Evolutionary conservation across 2,329 filamentous ascomycete genomes (phyloP).

Genomic region (Aureobasidium lini): DNA sequence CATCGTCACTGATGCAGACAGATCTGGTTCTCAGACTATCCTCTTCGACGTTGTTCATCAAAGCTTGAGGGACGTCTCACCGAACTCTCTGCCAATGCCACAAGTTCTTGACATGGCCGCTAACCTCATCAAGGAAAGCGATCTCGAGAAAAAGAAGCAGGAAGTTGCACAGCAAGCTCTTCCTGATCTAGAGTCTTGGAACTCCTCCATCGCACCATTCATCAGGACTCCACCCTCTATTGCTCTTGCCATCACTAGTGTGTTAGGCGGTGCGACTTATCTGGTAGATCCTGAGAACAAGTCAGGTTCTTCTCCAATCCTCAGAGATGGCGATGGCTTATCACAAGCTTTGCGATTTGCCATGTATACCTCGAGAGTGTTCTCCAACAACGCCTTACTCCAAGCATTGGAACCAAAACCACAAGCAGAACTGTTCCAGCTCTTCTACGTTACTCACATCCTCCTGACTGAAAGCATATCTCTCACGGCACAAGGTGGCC

Average conservation of each 20-base stretch:
- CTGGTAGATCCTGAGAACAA: slow-evolving; percentile 39
- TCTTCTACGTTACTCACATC: slow-evolving; percentile 48
- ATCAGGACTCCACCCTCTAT: slow-evolving; percentile 47
- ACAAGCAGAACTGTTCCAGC: slow-evolving; percentile 38
- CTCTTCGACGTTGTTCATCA: slow-evolving; percentile 47
- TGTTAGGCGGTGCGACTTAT: slow-evolving; percentile 62
- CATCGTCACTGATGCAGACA: slow-evolving; percentile 10
- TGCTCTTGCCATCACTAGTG: slow-evolving; percentile 66
- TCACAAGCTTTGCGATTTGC: slow-evolving; percentile 70
- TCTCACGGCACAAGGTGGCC: slow-evolving; percentile 46
- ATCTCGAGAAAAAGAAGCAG: slow-evolving; percentile 9
- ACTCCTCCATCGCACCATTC: slow-evolving; percentile 51
- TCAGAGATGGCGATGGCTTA: slow-evolving; percentile 60
- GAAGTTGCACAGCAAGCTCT: slow-evolving; percentile 20
- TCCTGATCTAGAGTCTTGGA: slow-evolving; percentile 51
- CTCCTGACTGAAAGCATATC: slow-evolving; percentile 54
- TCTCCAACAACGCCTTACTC: slow-evolving; percentile 38
- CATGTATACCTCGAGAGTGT: slow-evolving; percentile 57
- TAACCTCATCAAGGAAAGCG: slow-evolving; percentile 36
- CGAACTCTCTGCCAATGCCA: slow-evolving; percentile 41
- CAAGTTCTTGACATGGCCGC: slow-evolving; percentile 49
- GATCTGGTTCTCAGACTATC: slow-evolving; percentile 35
- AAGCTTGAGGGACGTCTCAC: slow-evolving; percentile 40
- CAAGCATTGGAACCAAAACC: slow-evolving; percentile 27
- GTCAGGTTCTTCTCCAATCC: slow-evolving; percentile 21